Conservation (phyloP, 1,284 basidiomycete species). For the Trichosporon inkin region DNA sequence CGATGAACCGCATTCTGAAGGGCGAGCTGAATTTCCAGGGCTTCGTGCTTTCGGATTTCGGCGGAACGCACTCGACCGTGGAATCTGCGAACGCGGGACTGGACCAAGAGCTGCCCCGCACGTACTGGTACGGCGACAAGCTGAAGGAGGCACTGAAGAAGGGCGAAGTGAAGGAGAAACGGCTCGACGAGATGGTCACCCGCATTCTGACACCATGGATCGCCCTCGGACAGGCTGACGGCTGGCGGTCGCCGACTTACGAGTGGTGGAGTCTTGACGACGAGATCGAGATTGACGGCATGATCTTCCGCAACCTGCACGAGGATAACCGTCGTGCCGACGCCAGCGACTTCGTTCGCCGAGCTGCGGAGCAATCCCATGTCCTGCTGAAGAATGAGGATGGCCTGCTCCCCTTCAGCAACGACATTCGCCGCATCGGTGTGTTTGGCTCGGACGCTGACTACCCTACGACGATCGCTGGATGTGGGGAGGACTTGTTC, state of each 20-base stretch:
- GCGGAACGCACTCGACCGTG: constrained; percentile 45
- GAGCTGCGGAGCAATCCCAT: constrained; percentile 42
- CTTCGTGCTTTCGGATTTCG: constrained; percentile 42
- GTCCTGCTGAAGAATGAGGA: constrained; percentile 41
- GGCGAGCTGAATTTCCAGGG: constrained; percentile 60
- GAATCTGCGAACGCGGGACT: constrained; percentile 51
- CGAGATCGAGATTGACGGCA: constrained; percentile 28
- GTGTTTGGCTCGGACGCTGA: constrained; percentile 47
- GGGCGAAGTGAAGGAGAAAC: constrained; percentile 61
- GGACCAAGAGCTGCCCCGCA: constrained; percentile 53
- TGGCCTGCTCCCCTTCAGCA: constrained; percentile 31
- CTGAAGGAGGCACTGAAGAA: constrained; percentile 66
- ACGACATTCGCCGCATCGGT: constrained; percentile 33
- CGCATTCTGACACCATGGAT: constrained; percentile 62
- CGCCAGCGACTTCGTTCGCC: constrained; percentile 35
- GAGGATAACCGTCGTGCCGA: constrained; percentile 31
- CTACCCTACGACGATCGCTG: constrained; percentile 36
- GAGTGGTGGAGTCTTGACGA: constrained; percentile 49
- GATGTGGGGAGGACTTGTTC: constrained; percentile 45
- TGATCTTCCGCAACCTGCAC: constrained; percentile 34
- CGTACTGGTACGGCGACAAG: constrained; percentile 38
- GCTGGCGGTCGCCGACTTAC: constrained; percentile 55
- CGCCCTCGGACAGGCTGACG: constrained; percentile 57
- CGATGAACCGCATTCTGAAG: constrained; percentile 73
- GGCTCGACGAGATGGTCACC: constrained; percentile 53